Conservation (phyloP, 1,284 basidiomycete species). For the Puccinia novopanici region DNA sequence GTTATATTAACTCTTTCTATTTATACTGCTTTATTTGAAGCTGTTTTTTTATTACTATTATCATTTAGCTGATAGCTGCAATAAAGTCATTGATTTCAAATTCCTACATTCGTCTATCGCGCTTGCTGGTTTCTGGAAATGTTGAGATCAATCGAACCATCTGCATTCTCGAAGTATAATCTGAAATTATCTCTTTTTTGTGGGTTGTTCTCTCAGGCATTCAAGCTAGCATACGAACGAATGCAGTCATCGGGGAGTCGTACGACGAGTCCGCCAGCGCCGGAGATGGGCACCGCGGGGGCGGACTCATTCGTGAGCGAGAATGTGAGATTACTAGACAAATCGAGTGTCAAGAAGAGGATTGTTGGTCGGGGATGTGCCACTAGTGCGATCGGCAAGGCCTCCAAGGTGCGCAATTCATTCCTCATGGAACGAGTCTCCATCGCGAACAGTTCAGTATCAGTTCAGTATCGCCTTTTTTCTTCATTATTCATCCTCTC, state of each 20-base stretch:
- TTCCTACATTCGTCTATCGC: too few relatives aligned
- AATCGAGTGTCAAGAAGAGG: conserved; percentile 32
- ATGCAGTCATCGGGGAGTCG: not conserved
- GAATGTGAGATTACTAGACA: conserved; percentile 18
- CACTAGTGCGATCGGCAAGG: conserved; percentile 26
- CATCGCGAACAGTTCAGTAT: conserved; percentile 38
- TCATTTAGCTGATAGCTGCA: too few relatives aligned
- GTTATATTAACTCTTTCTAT: too few relatives aligned
- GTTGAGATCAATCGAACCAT: too few relatives aligned
- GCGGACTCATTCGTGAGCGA: conserved; percentile 21
- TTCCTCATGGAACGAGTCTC: conserved; percentile 34
- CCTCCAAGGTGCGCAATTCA: conserved; percentile 15
- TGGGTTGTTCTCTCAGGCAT: not conserved
- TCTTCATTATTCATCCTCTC: too few relatives aligned
- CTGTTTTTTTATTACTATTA: too few relatives aligned
- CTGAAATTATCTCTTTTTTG: too few relatives aligned
- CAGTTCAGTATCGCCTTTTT: not conserved
- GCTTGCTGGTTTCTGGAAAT: too few relatives aligned
- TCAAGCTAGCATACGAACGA: conserved; percentile 27
- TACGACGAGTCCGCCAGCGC: not conserved
- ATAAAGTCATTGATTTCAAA: too few relatives aligned
- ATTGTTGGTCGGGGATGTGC: conserved; percentile 12
- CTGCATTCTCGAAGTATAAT: too few relatives aligned
- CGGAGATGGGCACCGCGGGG: conserved; percentile 18
- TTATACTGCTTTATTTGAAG: too few relatives aligned